A percentile compares a stretch with the other conserved stretches of the same genome.
Conservation (phyloP, 2,329 filamentous ascomycete genomes). For the Colletotrichum plurivorum region DNA sequence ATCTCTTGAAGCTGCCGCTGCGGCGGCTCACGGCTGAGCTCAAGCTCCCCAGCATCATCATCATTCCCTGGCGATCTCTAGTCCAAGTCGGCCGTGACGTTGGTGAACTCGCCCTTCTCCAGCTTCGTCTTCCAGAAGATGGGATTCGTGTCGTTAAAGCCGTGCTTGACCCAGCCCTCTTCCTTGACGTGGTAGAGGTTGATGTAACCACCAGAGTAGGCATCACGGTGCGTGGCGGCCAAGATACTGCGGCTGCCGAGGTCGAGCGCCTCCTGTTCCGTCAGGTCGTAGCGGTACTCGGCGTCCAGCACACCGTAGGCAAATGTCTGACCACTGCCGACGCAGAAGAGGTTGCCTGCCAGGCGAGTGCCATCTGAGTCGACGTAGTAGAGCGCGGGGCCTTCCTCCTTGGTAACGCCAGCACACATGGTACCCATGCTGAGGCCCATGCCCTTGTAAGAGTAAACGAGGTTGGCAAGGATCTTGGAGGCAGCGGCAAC, state of each 20-base stretch:
- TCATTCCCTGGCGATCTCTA: slow-evolving; percentile 48
- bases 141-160: slow-evolving; percentile 97
- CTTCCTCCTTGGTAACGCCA: slow-evolving; percentile 94
- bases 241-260: slow-evolving; percentile 93
- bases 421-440: slow-evolving; percentile 99
- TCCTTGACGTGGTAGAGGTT: slow-evolving; percentile 99
- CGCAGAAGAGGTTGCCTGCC: slow-evolving; percentile 96
- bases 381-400: slow-evolving; percentile 98
- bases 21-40: not conserved
- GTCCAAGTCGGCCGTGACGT: slow-evolving; percentile 86
- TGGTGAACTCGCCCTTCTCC: slow-evolving; percentile 98
- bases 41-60: slow-evolving; percentile 9
- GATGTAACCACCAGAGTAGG: slow-evolving; percentile 98
- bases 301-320: slow-evolving; percentile 98
- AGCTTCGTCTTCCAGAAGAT: slow-evolving; percentile 99
- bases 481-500: slow-evolving; percentile 98
- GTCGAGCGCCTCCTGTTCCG: slow-evolving; percentile 89
- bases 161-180: slow-evolving; percentile 98
- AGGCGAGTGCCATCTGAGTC: slow-evolving; percentile 96
- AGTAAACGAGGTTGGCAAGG: slow-evolving; percentile 97
- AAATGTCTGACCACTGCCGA: slow-evolving; percentile 98
- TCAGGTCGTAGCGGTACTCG: slow-evolving; percentile 92
- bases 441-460: slow-evolving; percentile 98
- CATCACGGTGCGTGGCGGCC: slow-evolving; percentile 95
- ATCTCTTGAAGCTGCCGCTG: not conserved